Conservation (phyloP, 768 basidiomycete genomes). For the Russula foetens region DNA sequence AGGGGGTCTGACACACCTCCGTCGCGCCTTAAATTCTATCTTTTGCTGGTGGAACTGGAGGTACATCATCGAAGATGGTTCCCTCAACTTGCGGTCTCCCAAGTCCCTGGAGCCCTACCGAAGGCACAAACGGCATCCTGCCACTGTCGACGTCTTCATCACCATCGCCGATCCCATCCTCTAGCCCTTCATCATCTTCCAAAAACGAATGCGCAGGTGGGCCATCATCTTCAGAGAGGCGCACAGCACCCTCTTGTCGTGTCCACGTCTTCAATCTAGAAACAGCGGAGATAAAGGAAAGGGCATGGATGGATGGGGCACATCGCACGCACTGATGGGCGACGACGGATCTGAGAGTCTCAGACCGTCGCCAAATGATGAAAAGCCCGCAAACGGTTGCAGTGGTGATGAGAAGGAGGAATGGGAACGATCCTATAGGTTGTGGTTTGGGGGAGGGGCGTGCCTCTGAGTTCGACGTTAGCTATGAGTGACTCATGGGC, state of each 20-base stretch:
- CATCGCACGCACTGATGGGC: constrained; percentile 43
- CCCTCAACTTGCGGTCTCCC: not conserved
- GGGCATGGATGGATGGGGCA: not conserved
- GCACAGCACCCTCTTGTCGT: constrained; percentile 45
- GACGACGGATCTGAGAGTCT: constrained; percentile 44
- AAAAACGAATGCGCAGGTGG: constrained; percentile 56
- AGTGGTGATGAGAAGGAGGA: constrained; percentile 46
- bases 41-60: constrained; percentile 5
- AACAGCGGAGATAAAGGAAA: no score
- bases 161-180: constrained; percentile 30
- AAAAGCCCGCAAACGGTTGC: constrained; percentile 49
- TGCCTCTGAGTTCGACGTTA: constrained; percentile 23
- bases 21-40: not conserved
- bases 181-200: constrained; percentile 38
- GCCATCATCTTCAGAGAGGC: constrained; percentile 60
- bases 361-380: constrained; percentile 53
- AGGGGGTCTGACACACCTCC: not conserved
- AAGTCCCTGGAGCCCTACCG: not conserved
- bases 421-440: constrained; percentile 48
- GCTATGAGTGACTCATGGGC: not conserved
- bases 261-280: constrained; percentile 50
- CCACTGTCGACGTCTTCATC: constrained; percentile 36
- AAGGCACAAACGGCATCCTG: not conserved
- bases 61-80: not conserved
- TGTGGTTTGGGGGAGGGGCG: constrained; percentile 49